phyloP scores from a whole-genome alignment of 768 basidiomycete species.

The Cystoderma amianthinum region DNA sequence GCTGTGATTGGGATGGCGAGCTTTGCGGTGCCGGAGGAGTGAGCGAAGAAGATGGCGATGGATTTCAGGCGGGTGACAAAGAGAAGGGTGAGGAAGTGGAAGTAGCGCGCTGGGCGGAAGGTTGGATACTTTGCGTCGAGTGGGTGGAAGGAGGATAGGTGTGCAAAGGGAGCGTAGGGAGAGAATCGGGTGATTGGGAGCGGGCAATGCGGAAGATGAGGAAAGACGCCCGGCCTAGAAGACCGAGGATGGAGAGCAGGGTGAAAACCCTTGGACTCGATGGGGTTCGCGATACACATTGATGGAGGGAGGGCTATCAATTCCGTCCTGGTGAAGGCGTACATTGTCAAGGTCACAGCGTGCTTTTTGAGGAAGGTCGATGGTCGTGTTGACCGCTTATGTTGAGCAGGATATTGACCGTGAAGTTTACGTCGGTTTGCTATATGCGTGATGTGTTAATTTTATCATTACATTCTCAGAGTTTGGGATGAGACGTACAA shows the following conservation, averaged over 20 bases:
- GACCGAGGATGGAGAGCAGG: constrained; percentile 42
- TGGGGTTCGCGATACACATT: constrained; percentile 41
- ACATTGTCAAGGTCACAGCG: constrained; percentile 78
- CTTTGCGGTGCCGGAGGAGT: constrained; percentile 58
- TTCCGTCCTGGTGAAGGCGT: constrained; percentile 84
- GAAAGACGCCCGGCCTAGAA: constrained; percentile 43
- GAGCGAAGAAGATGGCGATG: constrained; percentile 62
- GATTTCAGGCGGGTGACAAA: constrained; percentile 59
- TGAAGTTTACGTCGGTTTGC: constrained; percentile 74
- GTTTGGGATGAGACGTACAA: constrained; percentile 43
- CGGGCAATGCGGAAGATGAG: constrained; percentile 39
- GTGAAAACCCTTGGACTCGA: constrained; percentile 76
- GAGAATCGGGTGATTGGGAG: constrained; percentile 14
- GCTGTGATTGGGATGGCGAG: constrained; percentile 52
- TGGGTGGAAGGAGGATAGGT: constrained; percentile 42
- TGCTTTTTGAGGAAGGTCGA: constrained; percentile 78
- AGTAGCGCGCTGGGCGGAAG: constrained; percentile 62
- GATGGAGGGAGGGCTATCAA: constrained; percentile 57
- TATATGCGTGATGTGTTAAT: constrained; percentile 19
- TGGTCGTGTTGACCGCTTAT: constrained; percentile 89
- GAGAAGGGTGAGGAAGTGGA: constrained; percentile 56
- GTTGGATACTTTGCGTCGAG: constrained; percentile 64
- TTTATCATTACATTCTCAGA: constrained; percentile 6
- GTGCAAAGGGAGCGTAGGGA: constrained; percentile 23
- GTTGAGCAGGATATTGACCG: constrained; percentile 75